These are phyloP conservation scores for Phyllosticta citriasiana DNA, from an alignment of 2,329 filamentous ascomycete genomes.

Conservation along the genomic window DNA sequence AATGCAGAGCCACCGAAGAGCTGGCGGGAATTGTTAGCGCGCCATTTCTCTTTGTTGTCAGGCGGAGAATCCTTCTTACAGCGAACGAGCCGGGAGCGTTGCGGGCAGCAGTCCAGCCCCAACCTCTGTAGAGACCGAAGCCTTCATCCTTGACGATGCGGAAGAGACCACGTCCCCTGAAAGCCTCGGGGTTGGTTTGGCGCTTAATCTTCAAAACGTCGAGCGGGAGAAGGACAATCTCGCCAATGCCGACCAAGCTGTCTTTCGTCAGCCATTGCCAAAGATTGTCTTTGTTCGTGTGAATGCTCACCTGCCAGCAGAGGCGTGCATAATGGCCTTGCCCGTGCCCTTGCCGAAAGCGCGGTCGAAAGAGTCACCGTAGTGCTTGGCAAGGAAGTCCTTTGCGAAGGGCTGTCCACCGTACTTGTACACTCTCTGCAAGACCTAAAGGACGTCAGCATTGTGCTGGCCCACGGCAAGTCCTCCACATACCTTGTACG, in stretches of 20 bases:
- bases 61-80: conserved; percentile 41
- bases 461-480: not conserved
- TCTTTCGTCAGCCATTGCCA: not conserved
- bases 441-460: conserved; percentile 42
- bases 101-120: conserved; percentile 93
- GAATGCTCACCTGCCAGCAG: conserved; percentile 64
- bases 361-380: conserved; percentile 73
- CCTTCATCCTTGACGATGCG: conserved; percentile 89
- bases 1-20: conserved; percentile 96
- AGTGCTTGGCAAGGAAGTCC: conserved; percentile 73
- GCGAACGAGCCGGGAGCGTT: conserved; percentile 97
- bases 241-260: conserved; percentile 90
- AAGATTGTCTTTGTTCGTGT: not conserved
- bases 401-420: conserved; percentile 92
- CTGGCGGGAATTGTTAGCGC: conserved; percentile 34
- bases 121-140: conserved; percentile 89
- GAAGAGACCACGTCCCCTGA: conserved; percentile 84
- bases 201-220: conserved; percentile 99
- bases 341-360: conserved; percentile 94
- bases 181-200: conserved; percentile 97
- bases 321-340: conserved; percentile 97
- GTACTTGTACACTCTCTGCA: conserved; percentile 98
- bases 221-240: conserved; percentile 88
- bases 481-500: conserved; percentile 64
- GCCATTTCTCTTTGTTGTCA: not conserved